Evolutionary conservation across 1,139 yeast species (phyloP), one percentile per base, ranked within the genome.

Genomic region (Pichia kudriavzevii): DNA sequence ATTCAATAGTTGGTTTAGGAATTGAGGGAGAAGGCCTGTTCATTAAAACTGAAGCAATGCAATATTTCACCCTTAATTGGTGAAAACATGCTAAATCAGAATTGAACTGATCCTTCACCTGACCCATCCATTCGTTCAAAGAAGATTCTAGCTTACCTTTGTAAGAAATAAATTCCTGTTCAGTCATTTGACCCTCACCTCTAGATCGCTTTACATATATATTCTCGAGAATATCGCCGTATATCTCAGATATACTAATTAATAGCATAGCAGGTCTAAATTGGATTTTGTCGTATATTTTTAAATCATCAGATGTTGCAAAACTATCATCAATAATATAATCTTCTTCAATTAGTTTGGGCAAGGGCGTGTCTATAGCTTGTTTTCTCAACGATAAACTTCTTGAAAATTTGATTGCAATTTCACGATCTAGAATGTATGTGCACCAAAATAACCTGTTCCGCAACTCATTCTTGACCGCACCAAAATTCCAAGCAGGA

Each of bases 401-500:
- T 27, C 49, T 39, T 14, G 46, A 44, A 25, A 41, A 39, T 36
- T 38, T 42, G 49, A 47, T 42, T 4, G 52, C 48, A 20, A 47
- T 44, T 11, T 41, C 36, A 21, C 52, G 38, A 16, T 48, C 52
- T n/a, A 45, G 32, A 3, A 41, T 41, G 21, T 46, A 48, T 4
- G 49, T 42, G 17, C 45, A 36, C 52, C 52, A 48, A 27, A 48
- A 48, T 20, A 48, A 25, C 28, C 52, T 38, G 35, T 45, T 47
- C 27, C 52, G 42, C 9, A 43, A 35, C 29, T 48, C 52, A 25
- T 44, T 42, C 22, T 43, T 42, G 7, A 26, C 9, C 26, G 36
- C 43, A 7, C 52, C 50, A 36, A 48, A 47, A 32, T 44, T 39
- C 51, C 52, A 48, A 15, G 39, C 44, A 8, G 52, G 51, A 24